Conservation (phyloP, 2,329 filamentous ascomycete genomes). For the Penicillium concentricum region DNA sequence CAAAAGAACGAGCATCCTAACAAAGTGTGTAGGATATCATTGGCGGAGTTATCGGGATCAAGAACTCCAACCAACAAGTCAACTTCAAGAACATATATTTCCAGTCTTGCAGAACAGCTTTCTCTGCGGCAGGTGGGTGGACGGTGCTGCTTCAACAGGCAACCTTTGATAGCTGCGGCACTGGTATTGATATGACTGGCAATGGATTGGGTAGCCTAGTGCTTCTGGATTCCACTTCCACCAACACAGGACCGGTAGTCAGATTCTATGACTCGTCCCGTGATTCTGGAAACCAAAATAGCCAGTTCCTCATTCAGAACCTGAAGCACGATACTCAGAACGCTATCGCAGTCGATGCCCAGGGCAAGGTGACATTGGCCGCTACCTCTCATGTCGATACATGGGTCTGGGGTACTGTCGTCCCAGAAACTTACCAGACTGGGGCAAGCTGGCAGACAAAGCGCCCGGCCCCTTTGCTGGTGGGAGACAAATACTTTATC, state of each 20-base stretch:
- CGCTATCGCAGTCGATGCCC: slow-evolving; percentile 31
- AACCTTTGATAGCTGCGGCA: slow-evolving; percentile 28
- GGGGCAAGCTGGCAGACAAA: slow-evolving; percentile 32
- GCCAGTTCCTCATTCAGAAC: slow-evolving; percentile 31
- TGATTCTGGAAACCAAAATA: slow-evolving; percentile 27
- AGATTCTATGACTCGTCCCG: slow-evolving; percentile 30
- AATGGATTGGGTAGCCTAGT: slow-evolving; percentile 28
- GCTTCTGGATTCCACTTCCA: slow-evolving; percentile 29
- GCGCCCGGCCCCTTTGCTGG: slow-evolving; percentile 34
- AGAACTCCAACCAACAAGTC: slow-evolving; percentile 33
- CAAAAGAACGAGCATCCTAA: slow-evolving; percentile 2
- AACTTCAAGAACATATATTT: slow-evolving; percentile 54
- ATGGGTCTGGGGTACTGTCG: slow-evolving; percentile 36
- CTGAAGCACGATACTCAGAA: slow-evolving; percentile 21
- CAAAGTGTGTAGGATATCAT: slow-evolving; percentile 18
- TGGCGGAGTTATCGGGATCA: slow-evolving; percentile 31
- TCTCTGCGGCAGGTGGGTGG: slow-evolving; percentile 41
- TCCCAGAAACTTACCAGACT: slow-evolving; percentile 28
- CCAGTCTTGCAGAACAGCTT: slow-evolving; percentile 57
- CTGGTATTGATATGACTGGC: slow-evolving; percentile 30
- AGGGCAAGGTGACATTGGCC: slow-evolving; percentile 19
- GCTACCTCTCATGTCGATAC: slow-evolving; percentile 26
- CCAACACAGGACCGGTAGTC: slow-evolving; percentile 26
- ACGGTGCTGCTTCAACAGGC: slow-evolving; percentile 28
- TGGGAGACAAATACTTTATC: slow-evolving; percentile 43